Evolutionary conservation across 2,329 filamentous ascomycete species (phyloP), one percentile per base, ranked within the genome.

Genomic region (Lachnellula hyalina): DNA sequence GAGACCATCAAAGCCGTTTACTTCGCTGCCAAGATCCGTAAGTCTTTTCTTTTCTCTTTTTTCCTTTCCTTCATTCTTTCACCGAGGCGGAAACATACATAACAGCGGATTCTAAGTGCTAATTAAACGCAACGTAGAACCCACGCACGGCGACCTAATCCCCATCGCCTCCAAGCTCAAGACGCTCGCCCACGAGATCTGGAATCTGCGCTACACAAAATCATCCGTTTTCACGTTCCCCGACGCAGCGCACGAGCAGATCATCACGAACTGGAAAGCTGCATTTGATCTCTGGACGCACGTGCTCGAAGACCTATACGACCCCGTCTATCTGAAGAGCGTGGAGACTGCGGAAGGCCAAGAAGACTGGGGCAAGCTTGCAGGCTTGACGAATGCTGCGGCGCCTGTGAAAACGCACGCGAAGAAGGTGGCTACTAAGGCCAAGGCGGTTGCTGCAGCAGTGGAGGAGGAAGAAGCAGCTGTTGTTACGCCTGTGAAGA

Each of bases 231-330:
- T 50, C 32, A 35, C 41, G 12, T 54, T 51, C 34, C 34, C 34
- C 7, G 53, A 51, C 21, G 47, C 48, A 5, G 47, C 53, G 4
- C 47, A 51, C 34, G 47, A 55, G 28, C 47, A 48, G 15, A 55
- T 51, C 34, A 55, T 55, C 21, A 55, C 48, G n/a, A 47, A 40
- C 47, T 55, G 53, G 53, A 55, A 55, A 44, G 53, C 49, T 12
- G 12, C 40, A 49, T 55, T 51, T 21, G 53, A 55, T 21, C 34
- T 51, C 21, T 55, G 48, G 53, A 51, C 48, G 19, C 41, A 51
- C 28, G 41, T 42, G 15, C 46, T 55, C n/a, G 53, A 55, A 19
- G 53, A 51, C 23, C 21, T 55, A 34, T 48, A 51, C 19, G 48
- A 55, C 35, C 53, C 53, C 0, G 36, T 36, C 15, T 51, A 50